These are phyloP conservation scores for Candida pini DNA, from an alignment of 805 yeast genomes.

Conservation along the genomic window DNA sequence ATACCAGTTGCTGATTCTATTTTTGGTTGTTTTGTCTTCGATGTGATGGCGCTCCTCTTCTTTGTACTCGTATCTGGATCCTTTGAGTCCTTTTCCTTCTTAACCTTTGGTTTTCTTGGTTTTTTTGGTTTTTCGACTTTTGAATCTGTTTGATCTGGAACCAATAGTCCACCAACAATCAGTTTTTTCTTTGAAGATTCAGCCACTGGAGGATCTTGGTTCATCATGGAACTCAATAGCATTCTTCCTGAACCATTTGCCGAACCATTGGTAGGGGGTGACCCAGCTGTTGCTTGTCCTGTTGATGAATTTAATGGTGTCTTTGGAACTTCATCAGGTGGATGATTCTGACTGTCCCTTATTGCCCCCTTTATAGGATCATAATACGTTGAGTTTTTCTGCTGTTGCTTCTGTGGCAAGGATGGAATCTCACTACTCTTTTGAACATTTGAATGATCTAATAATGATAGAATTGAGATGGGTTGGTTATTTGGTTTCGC, in stretches of 20 bases:
- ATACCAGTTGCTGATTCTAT: not conserved
- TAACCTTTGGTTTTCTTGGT: not conserved
- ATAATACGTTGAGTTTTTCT: constrained; percentile 6
- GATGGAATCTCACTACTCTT: no score
- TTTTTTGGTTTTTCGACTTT: not conserved
- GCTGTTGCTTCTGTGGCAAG: no score
- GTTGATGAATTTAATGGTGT: constrained; percentile 1
- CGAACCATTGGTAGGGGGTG: not conserved
- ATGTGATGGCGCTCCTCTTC: not conserved
- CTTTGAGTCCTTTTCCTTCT: not conserved
- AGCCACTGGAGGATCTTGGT: constrained; percentile 10
- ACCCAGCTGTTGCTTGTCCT: not conserved
- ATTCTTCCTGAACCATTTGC: constrained; percentile 6
- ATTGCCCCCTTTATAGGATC: constrained; percentile 13
- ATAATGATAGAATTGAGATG: no score
- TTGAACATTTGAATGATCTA: no score
- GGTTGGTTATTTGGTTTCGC: no score
- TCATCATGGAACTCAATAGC: constrained; percentile 24
- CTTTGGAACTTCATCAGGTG: not conserved
- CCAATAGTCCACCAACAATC: constrained; percentile 12
- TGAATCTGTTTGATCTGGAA: constrained; percentile 1
- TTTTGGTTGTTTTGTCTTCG: constrained; percentile 3
- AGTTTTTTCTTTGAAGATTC: constrained; percentile 2
- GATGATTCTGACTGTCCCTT: not conserved
- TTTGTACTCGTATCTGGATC: constrained; percentile 1